phyloP scores from a whole-genome alignment of 768 basidiomycete genomes.

The Rhizopogon roseolus region DNA sequence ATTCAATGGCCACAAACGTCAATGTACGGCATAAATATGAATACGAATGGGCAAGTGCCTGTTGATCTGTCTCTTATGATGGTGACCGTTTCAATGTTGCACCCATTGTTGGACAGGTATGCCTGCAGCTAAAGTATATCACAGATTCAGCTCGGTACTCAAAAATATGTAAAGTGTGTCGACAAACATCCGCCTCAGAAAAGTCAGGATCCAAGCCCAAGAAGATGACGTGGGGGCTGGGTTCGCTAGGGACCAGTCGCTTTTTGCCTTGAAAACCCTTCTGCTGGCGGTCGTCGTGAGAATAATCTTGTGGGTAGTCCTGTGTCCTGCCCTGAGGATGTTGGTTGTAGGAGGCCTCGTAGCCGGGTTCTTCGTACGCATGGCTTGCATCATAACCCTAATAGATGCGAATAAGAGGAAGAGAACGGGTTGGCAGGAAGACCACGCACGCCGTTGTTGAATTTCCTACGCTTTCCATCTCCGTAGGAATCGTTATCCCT shows the following conservation, averaged over 20 bases:
- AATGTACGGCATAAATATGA: slow-evolving; percentile 63
- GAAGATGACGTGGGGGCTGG: slow-evolving; percentile 92
- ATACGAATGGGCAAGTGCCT: slow-evolving; percentile 76
- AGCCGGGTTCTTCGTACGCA: slow-evolving; percentile 42
- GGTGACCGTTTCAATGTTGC: slow-evolving; percentile 80
- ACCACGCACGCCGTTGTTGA: slow-evolving; percentile 63
- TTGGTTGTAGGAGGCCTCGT: slow-evolving; percentile 26
- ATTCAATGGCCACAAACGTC: slow-evolving; percentile 63
- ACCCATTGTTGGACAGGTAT: slow-evolving; percentile 67
- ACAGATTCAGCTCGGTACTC: slow-evolving; percentile 40
- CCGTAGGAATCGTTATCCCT: slow-evolving; percentile 67
- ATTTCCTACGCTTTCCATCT: slow-evolving; percentile 78
- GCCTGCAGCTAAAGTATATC: slow-evolving; percentile 62
- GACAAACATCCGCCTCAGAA: slow-evolving; percentile 86
- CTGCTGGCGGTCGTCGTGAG: slow-evolving; percentile 43
- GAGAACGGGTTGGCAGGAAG: neutral
- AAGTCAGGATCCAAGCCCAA: slow-evolving; percentile 91
- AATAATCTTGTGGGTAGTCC: slow-evolving; percentile 38
- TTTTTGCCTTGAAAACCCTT: slow-evolving; percentile 55
- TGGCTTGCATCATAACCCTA: slow-evolving; percentile 52
- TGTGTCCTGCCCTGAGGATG: slow-evolving; percentile 23
- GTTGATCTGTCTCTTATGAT: slow-evolving; percentile 96
- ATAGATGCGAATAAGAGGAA: slow-evolving; percentile 5
- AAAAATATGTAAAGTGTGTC: slow-evolving; percentile 27
- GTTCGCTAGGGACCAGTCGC: slow-evolving; percentile 77